Base-by-base conservation (phyloP, 176 grass and related monocot genomes). In the Juncus effusus region DNA sequence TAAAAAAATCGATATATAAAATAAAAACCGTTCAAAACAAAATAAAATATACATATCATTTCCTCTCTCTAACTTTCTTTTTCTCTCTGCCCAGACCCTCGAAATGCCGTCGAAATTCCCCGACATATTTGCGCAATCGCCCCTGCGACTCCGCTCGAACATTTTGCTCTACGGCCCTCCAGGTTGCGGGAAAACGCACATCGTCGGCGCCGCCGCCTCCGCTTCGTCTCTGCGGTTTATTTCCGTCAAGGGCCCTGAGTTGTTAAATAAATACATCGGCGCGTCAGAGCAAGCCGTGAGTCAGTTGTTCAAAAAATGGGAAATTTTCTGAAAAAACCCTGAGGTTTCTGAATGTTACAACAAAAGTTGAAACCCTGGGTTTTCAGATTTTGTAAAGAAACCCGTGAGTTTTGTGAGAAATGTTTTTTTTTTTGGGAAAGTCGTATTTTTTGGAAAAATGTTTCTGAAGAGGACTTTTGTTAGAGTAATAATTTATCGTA, bases 241-340 rank as follows among this genome's bases (percentile, higher is more conserved):
- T 82, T 89, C 88, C 57, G 64, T 97, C 56, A 97, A 89, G 72
- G 93, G 88, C 13, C 93, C 93, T 75, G 93, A 97, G 61, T 76
- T 97, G 35, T 67, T 92, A 83, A 97, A 97, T 58, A 97, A 89
- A 77, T 97, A 97, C 57, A 97, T 97, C 10, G 93, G 93, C 44
- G 90, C 93, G 79, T 89, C 93, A 74, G 88, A 97, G 68, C 88
- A 97, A 84, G 90, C 85, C 36, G 93, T 97, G 84, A 79, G 83
- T 58, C 66, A 61, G 16, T 10, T 10, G 28, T 28, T 47, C 9
- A 28, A 28, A 28, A 28, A 28, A 28, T 28, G 19, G 1, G 19
- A 28, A 28, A n/a, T n/a, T n/a, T n/a, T n/a, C n/a, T n/a, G n/a
- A n/a, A n/a, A n/a, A n/a, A n/a, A n/a, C n/a, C n/a, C n/a, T n/a